Evolutionary conservation across 1,284 basidiomycete species (phyloP).

Genomic region (Prillingera fragicola): DNA sequence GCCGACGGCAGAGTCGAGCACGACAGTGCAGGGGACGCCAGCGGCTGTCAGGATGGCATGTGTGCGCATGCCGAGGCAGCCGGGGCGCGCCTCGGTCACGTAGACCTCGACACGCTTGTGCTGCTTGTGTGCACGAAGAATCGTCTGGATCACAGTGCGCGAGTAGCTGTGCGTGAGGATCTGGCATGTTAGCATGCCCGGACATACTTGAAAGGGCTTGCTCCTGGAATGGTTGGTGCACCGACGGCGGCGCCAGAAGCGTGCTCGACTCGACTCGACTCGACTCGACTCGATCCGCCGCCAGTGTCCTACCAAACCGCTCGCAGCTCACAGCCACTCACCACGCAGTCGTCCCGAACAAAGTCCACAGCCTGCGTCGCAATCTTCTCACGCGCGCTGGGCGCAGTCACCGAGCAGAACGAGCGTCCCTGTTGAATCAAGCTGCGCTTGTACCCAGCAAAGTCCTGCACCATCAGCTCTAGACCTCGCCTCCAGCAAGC

Average conservation of each 20-base stretch:
- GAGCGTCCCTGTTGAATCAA: slow-evolving; percentile 44
- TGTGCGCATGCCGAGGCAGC: slow-evolving; percentile 64
- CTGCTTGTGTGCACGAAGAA: slow-evolving; percentile 74
- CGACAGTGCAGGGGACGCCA: slow-evolving; percentile 89
- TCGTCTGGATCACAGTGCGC: slow-evolving; percentile 87
- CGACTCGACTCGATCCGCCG: too few relatives aligned
- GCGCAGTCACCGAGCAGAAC: slow-evolving; percentile 53
- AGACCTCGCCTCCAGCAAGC: slow-evolving; percentile 28
- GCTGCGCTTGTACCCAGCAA: slow-evolving; percentile 38
- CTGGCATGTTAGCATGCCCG: slow-evolving; percentile 53
- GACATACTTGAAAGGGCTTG: too few relatives aligned
- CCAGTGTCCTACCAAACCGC: too few relatives aligned
- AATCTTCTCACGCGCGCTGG: slow-evolving; percentile 83
- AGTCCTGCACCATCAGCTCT: slow-evolving; percentile 30
- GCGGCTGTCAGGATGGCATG: slow-evolving; percentile 72
- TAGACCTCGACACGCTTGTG: slow-evolving; percentile 93
- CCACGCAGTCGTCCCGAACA: slow-evolving; percentile 88
- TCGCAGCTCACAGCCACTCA: too few relatives aligned
- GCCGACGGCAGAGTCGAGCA: slow-evolving; percentile 92
- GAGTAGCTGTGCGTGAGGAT: slow-evolving; percentile 95
- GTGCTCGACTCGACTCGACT: too few relatives aligned
- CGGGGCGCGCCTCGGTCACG: slow-evolving; percentile 61
- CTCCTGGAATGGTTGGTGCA: too few relatives aligned
- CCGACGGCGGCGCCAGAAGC: too few relatives aligned
- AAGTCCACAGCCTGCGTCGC: slow-evolving; percentile 83